Percentiles rank a stretch among this genome's conserved stretches.
Conservation (phyloP, 768 basidiomycete species). For the Myochromella boudieri region DNA sequence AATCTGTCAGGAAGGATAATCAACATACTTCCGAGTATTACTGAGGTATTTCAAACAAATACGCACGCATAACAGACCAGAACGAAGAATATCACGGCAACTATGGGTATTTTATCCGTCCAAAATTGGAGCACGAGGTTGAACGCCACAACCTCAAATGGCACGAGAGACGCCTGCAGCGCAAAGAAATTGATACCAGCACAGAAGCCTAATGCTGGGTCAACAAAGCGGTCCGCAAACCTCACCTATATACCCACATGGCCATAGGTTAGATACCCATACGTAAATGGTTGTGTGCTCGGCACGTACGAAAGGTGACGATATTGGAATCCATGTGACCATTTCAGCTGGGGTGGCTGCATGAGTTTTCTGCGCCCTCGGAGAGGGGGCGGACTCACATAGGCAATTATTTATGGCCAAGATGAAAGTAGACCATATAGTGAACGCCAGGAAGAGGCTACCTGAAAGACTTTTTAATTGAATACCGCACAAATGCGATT, state of each 20-base stretch:
- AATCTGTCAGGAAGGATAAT: constrained; percentile 25
- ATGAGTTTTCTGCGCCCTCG: constrained; percentile 20
- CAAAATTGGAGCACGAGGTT: constrained; percentile 53
- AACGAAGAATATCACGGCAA: constrained; percentile 45
- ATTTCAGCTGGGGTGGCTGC: constrained; percentile 84
- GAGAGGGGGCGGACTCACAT: constrained; percentile 29
- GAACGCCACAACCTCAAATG: constrained; percentile 56
- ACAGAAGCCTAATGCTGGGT: constrained; percentile 56
- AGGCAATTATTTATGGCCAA: constrained; percentile 49
- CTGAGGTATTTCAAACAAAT: background rate
- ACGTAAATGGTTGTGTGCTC: background rate
- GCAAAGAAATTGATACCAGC: constrained; percentile 61
- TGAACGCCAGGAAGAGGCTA: constrained; percentile 50
- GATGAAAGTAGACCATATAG: constrained; percentile 49
- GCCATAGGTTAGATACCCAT: no score
- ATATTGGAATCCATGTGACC: constrained; percentile 80
- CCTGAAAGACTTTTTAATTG: constrained; percentile 22
- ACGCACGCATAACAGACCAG: constrained; percentile 41
- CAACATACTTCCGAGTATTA: no score
- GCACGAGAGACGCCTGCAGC: constrained; percentile 42
- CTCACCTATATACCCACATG: constrained; percentile 40
- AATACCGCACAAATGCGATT: background rate
- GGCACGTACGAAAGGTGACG: constrained; percentile 64
- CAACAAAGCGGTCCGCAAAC: constrained; percentile 58
- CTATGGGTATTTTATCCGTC: constrained; percentile 49